Conservation (phyloP, 805 yeast species). For the Cyberlindnera nakhonratchasimensis region DNA sequence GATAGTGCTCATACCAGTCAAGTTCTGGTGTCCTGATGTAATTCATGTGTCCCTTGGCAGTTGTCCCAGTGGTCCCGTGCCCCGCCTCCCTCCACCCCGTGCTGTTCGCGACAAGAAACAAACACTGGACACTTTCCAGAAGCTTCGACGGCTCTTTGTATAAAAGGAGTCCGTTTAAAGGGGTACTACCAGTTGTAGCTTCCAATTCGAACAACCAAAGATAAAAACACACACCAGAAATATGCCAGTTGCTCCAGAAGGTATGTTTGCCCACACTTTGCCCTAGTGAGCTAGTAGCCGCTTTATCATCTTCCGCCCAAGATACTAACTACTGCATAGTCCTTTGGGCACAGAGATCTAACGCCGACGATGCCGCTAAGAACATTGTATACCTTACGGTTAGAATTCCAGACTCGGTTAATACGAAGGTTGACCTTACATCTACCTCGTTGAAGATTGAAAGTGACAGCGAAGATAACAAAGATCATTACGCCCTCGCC, state of each 20-base stretch:
- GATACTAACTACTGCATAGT: conserved; percentile 34
- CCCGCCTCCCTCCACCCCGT: background rate
- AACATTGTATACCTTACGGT: conserved; percentile 76
- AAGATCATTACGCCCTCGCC: conserved; percentile 52
- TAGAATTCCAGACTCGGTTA: conserved; percentile 63
- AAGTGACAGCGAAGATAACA: conserved; percentile 43
- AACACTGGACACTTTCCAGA: background rate
- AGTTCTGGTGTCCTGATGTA: background rate
- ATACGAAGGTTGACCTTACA: conserved; percentile 61
- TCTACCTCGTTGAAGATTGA: conserved; percentile 50
- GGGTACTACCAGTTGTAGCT: no score
- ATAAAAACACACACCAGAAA: background rate
- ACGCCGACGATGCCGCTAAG: conserved; percentile 63
- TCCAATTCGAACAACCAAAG: background rate
- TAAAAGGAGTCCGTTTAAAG: no score
- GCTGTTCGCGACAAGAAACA: background rate
- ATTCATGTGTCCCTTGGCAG: background rate
- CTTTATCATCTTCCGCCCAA: background rate
- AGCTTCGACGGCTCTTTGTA: background rate
- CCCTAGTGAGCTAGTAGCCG: no score
- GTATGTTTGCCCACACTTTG: no score
- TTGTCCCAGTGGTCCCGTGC: background rate
- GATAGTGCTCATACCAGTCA: background rate
- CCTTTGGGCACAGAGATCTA: conserved; percentile 96
- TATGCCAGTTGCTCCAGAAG: conserved; percentile 24